Conservation (phyloP, 352 stramenopile genomes). For the Paralagenidium karlingii region DNA sequence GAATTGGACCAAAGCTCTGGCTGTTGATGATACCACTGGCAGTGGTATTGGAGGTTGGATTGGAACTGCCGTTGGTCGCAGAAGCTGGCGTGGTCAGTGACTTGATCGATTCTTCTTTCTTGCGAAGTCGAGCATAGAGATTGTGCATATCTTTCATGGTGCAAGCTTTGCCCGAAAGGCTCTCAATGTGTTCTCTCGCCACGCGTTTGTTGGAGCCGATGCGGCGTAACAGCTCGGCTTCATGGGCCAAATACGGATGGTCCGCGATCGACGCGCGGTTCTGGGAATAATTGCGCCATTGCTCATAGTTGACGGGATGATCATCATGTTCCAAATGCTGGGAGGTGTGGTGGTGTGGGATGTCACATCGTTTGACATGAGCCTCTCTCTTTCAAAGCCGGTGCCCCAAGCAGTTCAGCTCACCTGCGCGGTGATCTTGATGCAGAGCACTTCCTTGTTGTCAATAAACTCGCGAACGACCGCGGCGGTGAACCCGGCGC, state of each 20-base stretch:
- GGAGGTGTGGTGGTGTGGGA: background rate
- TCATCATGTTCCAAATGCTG: constrained; percentile 52
- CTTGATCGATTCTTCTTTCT: constrained; percentile 40
- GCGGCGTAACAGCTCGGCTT: constrained; percentile 57
- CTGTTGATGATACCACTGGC: constrained; percentile 1
- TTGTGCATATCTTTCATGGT: constrained; percentile 81
- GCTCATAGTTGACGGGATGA: constrained; percentile 42
- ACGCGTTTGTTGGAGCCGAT: constrained; percentile 57
- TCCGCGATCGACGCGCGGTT: constrained; percentile 57
- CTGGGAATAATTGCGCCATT: constrained; percentile 72
- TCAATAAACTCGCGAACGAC: constrained; percentile 36
- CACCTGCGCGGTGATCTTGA: constrained; percentile 38
- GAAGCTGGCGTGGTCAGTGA: constrained; percentile 1
- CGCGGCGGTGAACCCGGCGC: constrained; percentile 49
- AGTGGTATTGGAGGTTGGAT: background rate
- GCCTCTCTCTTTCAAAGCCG: background rate
- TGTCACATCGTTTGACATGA: background rate
- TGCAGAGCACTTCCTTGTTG: constrained; percentile 38
- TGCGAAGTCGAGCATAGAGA: constrained; percentile 44
- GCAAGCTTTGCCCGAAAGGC: constrained; percentile 45
- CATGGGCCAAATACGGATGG: constrained; percentile 54
- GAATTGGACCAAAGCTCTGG: constrained; percentile 3
- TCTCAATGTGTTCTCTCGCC: constrained; percentile 46
- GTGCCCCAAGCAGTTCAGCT: constrained; percentile 9
- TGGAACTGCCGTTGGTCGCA: background rate